Conservation (phyloP, 2,329 filamentous ascomycete species). For the Claviceps quebecensis region DNA sequence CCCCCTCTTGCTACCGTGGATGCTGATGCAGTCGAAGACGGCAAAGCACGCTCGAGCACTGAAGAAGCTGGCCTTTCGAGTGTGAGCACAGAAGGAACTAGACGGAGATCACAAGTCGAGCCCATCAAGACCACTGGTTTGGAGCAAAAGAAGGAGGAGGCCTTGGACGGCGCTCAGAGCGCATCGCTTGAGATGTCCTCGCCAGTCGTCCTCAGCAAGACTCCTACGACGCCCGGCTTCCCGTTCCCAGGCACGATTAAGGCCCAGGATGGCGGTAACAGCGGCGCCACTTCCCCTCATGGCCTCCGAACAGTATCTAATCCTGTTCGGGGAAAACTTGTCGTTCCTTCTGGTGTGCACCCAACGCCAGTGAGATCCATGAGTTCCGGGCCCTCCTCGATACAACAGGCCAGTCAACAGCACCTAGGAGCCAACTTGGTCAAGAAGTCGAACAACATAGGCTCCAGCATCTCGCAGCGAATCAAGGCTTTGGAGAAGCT, state of each 20-base stretch:
- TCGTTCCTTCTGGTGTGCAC: slow-evolving; percentile 31
- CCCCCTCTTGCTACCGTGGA: not conserved
- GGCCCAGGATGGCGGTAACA: slow-evolving; percentile 1
- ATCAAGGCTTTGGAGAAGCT: slow-evolving; percentile 88
- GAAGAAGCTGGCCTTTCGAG: slow-evolving; percentile 14
- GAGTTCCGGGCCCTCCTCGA: slow-evolving; percentile 41
- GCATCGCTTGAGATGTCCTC: slow-evolving; percentile 76
- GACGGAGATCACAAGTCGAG: slow-evolving; percentile 28
- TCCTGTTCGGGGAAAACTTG: slow-evolving; percentile 28
- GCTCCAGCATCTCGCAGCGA: slow-evolving; percentile 81
- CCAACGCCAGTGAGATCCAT: slow-evolving; percentile 36
- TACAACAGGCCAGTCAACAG: slow-evolving; percentile 40
- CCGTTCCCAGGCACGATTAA: slow-evolving; percentile 15
- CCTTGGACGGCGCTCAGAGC: slow-evolving; percentile 73
- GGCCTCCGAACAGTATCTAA: slow-evolving; percentile 35
- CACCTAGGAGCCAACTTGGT: slow-evolving; percentile 34
- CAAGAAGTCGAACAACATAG: slow-evolving; percentile 57
- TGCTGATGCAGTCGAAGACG: not conserved
- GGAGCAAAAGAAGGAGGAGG: slow-evolving; percentile 43
- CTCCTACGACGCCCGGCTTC: slow-evolving; percentile 59
- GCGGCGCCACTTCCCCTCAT: slow-evolving; percentile 9
- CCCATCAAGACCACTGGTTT: slow-evolving; percentile 38
- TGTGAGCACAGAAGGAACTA: slow-evolving; percentile 16
- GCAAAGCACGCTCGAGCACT: not conserved
- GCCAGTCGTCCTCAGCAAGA: slow-evolving; percentile 64